Evolutionary conservation across 306 rosid species (phyloP).

Genomic region (Cucumis cinereus): DNA sequence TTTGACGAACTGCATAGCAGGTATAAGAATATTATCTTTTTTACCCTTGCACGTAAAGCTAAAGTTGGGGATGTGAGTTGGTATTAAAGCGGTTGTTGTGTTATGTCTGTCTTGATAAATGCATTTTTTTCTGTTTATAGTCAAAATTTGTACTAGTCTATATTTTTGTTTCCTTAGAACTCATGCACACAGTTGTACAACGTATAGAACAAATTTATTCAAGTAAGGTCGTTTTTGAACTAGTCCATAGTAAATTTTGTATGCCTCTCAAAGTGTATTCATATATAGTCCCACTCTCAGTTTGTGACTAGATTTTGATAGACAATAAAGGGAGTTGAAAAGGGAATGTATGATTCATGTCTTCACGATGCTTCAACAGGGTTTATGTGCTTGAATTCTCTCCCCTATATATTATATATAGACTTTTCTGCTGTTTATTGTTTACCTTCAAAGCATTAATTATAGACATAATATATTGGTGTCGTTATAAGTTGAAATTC

Average conservation of each 20-base stretch:
- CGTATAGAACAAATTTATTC: too few relatives aligned
- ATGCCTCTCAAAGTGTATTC: slow-evolving; percentile 23
- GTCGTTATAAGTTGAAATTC: background rate
- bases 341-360: background rate
- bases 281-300: slow-evolving; percentile 31
- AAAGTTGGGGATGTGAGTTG: slow-evolving; percentile 15
- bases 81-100: slow-evolving; percentile 37
- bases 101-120: slow-evolving; percentile 33
- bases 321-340: slow-evolving; percentile 31
- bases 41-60: slow-evolving; percentile 19
- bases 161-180: too few relatives aligned
- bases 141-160: background rate
- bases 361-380: background rate
- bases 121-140: background rate
- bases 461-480: background rate
- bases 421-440: background rate
- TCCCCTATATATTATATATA: too few relatives aligned
- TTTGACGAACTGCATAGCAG: slow-evolving; percentile 20
- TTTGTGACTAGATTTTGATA: slow-evolving; percentile 20
- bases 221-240: too few relatives aligned
- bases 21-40: slow-evolving; percentile 14
- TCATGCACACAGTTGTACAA: too few relatives aligned
- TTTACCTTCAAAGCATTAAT: background rate
- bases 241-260: slow-evolving; percentile 10
- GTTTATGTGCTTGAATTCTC: background rate